A percentile compares a stretch with the other conserved stretches of the same genome.
These are phyloP conservation scores for Salix exigua DNA, from an alignment of 345 rosid genomes.

Conservation along the genomic window DNA sequence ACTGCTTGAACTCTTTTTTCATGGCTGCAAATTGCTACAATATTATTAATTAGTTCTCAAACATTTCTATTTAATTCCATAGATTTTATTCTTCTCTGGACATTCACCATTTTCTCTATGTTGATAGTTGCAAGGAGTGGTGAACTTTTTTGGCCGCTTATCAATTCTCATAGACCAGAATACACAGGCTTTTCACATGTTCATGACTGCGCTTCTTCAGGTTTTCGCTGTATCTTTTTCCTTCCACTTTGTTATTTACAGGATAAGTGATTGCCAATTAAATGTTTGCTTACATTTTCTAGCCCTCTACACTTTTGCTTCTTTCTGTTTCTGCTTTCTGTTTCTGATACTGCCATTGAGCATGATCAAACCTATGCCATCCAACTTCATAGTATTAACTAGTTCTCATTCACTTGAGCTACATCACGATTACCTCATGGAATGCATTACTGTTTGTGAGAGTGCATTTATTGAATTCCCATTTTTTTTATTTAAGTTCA, in stretches of 20 bases:
- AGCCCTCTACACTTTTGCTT: background rate
- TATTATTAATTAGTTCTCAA: background rate
- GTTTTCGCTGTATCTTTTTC: constrained; percentile 23
- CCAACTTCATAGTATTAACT: background rate
- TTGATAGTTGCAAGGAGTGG: constrained; percentile 83
- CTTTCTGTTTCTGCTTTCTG: too few relatives aligned
- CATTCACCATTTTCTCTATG: constrained; percentile 3
- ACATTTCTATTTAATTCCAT: background rate
- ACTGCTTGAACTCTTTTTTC: too few relatives aligned
- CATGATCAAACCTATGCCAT: background rate
- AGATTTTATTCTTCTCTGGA: background rate
- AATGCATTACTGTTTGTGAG: background rate
- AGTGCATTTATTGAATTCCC: background rate
- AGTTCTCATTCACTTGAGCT: background rate
- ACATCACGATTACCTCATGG: background rate
- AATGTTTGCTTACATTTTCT: background rate
- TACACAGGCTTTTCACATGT: constrained; percentile 86
- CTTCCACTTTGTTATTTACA: background rate
- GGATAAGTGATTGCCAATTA: background rate
- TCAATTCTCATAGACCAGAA: constrained; percentile 81
- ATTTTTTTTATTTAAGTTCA: background rate
- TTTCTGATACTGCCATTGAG: background rate
- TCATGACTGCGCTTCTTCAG: constrained; percentile 94
- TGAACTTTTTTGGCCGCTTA: constrained; percentile 73
- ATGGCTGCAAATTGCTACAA: background rate